phyloP scores from a whole-genome alignment of 1,284 basidiomycete genomes.

The Naganishia sp. region DNA sequence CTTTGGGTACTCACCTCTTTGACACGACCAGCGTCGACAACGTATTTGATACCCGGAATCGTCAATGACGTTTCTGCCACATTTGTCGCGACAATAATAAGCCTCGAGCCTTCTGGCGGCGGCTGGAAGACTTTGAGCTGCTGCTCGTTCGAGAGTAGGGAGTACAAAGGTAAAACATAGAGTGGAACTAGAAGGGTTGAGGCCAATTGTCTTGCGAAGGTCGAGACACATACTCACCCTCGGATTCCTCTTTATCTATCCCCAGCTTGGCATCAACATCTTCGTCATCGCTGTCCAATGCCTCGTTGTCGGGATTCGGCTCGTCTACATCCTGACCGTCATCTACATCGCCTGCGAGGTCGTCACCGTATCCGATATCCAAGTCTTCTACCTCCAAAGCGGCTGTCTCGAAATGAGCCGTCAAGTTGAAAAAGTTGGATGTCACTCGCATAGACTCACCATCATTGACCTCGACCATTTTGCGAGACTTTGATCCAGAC shows the following conservation, averaged over 20 bases:
- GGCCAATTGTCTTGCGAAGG: neutral
- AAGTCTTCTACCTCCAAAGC: conserved; percentile 54
- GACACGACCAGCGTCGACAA: conserved; percentile 72
- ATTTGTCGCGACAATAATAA: conserved; percentile 74
- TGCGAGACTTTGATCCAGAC: neutral
- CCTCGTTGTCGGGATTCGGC: conserved; percentile 49
- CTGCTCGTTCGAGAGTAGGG: conserved; percentile 68
- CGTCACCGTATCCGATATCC: conserved; percentile 52
- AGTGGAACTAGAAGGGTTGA: conserved; percentile 59
- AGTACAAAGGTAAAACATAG: conserved; percentile 74
- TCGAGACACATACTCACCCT: conserved; percentile 43
- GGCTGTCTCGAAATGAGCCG: conserved; percentile 31
- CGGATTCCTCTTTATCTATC: conserved; percentile 52
- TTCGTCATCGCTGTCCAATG: conserved; percentile 54
- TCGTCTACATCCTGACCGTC: conserved; percentile 50
- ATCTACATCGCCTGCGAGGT: conserved; percentile 57
- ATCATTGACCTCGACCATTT: conserved; percentile 36
- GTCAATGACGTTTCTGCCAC: conserved; percentile 78
- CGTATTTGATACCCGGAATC: conserved; percentile 74
- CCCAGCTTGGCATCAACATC: conserved; percentile 49
- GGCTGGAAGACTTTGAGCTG: conserved; percentile 72
- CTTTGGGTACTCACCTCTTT: conserved; percentile 67
- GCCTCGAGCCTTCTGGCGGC: conserved; percentile 64
- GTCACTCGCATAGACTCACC: conserved; percentile 41
- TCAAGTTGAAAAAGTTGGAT: conserved; percentile 55